A percentile compares a stretch with the other conserved stretches of the same genome.
Evolutionary conservation across 345 rosid genomes (phyloP).

Genomic region (Kandelia obovata): DNA sequence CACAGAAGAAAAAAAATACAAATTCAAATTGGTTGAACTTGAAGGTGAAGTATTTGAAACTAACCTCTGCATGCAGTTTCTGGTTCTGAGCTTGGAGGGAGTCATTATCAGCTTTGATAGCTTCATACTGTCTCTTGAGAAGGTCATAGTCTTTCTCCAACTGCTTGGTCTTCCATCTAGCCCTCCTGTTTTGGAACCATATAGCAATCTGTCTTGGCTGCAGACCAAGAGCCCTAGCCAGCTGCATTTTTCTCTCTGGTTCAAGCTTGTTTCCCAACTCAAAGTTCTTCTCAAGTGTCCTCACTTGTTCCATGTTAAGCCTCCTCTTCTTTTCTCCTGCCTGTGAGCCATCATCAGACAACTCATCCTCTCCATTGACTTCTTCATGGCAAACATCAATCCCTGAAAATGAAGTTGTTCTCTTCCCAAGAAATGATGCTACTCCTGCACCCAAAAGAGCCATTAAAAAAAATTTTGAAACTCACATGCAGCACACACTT

Average conservation of each 20-base stretch:
- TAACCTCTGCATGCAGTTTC: conserved; percentile 80
- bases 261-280: conserved; percentile 97
- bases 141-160: conserved; percentile 91
- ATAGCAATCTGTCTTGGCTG: conserved; percentile 98
- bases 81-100: conserved; percentile 83
- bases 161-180: conserved; percentile 95
- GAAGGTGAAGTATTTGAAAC: neutral
- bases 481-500: too few relatives aligned
- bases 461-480: neutral
- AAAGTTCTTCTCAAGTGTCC: conserved; percentile 88
- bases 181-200: conserved; percentile 98
- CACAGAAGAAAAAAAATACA: neutral
- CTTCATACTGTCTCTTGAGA: conserved; percentile 74
- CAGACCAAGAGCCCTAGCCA: conserved; percentile 87
- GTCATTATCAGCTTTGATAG: conserved; percentile 74
- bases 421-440: conserved; percentile 79
- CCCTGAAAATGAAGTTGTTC: conserved; percentile 66
- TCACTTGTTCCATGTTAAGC: conserved; percentile 88
- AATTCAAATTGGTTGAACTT: neutral
- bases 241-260: conserved; percentile 96
- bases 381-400: conserved; percentile 43
- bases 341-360: conserved; percentile 91
- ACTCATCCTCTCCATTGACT: conserved; percentile 68
- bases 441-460: conserved; percentile 45
- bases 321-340: conserved; percentile 96